Conservation (phyloP, 2,329 filamentous ascomycete genomes). For the Talaromyces sp. region DNA sequence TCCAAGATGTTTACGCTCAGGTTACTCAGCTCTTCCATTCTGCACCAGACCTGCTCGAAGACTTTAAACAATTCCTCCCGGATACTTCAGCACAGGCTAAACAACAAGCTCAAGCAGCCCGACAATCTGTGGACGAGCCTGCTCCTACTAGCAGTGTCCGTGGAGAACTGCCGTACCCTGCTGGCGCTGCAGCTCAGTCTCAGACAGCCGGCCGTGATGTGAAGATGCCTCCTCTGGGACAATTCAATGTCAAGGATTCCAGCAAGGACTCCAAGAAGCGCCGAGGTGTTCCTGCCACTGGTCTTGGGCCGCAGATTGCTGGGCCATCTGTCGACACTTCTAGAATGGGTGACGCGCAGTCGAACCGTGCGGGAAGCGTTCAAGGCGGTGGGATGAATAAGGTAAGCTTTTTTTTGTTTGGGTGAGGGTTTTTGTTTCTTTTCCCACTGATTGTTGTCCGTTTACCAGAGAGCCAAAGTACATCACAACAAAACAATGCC, state of each 20-base stretch:
- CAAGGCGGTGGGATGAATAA: constrained; percentile 46
- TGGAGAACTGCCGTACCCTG: constrained; percentile 44
- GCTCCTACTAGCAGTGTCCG: constrained; percentile 61
- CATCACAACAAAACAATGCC: constrained; percentile 60
- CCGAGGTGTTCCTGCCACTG: constrained; percentile 51
- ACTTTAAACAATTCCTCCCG: constrained; percentile 97
- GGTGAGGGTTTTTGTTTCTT: background rate
- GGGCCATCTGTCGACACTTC: constrained; percentile 27
- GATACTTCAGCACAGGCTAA: constrained; percentile 73
- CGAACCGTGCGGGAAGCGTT: constrained; percentile 27
- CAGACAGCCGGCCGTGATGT: constrained; percentile 49
- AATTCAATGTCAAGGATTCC: constrained; percentile 80
- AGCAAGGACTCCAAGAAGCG: constrained; percentile 90
- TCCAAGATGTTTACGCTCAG: constrained; percentile 96
- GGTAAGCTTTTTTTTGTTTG: constrained; percentile 35
- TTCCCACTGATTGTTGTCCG: constrained; percentile 14
- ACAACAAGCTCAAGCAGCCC: constrained; percentile 50
- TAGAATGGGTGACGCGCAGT: constrained; percentile 28
- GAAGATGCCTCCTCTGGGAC: constrained; percentile 88
- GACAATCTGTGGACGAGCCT: constrained; percentile 63
- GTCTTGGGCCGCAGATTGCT: constrained; percentile 28
- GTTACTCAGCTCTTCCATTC: constrained; percentile 91
- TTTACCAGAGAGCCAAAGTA: constrained; percentile 66
- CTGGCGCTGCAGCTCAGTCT: constrained; percentile 36
- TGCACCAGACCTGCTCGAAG: constrained; percentile 89